These are phyloP conservation scores for Didymella arachidicola DNA, from an alignment of 2,329 filamentous ascomycete species.

Conservation along the genomic window DNA sequence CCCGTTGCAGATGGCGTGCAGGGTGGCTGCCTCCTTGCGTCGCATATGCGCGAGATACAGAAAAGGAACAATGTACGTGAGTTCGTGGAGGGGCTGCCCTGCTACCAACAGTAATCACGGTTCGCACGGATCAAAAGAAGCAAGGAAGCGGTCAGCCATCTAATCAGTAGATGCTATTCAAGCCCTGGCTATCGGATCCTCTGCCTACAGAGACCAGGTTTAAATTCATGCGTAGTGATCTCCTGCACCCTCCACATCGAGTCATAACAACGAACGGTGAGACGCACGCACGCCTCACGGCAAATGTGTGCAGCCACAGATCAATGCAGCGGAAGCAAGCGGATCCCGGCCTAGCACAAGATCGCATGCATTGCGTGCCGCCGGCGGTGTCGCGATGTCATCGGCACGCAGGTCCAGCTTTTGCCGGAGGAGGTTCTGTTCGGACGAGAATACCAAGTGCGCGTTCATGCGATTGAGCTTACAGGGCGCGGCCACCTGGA, in stretches of 20 bases:
- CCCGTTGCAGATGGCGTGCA: background rate
- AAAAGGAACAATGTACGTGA: conserved; percentile 1
- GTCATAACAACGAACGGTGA: conserved; percentile 2
- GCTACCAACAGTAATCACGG: background rate
- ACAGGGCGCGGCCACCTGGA: background rate
- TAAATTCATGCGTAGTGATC: background rate
- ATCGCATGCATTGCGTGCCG: background rate
- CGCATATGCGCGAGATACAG: background rate
- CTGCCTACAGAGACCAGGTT: background rate
- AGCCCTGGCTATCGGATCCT: background rate
- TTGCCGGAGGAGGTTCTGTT: background rate
- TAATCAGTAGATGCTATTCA: background rate
- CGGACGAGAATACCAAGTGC: background rate
- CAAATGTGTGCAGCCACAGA: conserved; percentile 4
- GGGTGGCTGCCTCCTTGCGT: conserved; percentile 1
- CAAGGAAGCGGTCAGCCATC: conserved; percentile 4
- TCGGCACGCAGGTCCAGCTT: conserved; percentile 1
- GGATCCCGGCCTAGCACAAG: conserved; percentile 7
- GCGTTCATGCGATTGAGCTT: background rate
- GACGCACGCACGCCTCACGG: conserved; percentile 2
- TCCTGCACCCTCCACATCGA: background rate
- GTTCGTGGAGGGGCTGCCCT: background rate
- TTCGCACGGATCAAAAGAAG: background rate
- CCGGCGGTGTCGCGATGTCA: background rate
- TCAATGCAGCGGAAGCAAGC: conserved; percentile 15